Base-by-base conservation (phyloP, 148 eudicot genomes). In the Vaccinium myrtillus region DNA sequence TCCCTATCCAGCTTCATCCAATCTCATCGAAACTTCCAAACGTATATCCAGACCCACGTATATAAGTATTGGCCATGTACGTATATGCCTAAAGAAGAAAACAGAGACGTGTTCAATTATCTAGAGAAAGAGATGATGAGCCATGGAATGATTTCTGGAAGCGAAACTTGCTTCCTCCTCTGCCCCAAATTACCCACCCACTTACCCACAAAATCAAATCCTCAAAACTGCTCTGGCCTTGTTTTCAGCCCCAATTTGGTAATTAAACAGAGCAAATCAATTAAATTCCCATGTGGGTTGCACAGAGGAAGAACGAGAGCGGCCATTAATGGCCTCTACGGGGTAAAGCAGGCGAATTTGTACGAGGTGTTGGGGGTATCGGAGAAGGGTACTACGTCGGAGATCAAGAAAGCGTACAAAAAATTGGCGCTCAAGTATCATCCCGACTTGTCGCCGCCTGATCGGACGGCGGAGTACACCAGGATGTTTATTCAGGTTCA, bases 391-490 rank as follows among this genome's bases (percentile, higher is more conserved):
- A 75, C 87, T 8, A 13, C 88, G 69, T 39, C 86, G 19, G 98
- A 94, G 56, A 93, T 96, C 50, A 96, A 96, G 58, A 91, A 90
- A 18, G 98, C 98, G 70, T 96, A 96, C 87, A 94, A 92, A 85
- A 92, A 91, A 21, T 81, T 94, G 27, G 98, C 98, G 1, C 76
- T 93, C 3, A 91, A 90, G 76, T 94, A 94, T 87, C 98, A 96
- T 90, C 98, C 98, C n/a, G 98, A 96, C 56, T 0, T 96, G 12
- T 94, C 95, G 4, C 98, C 98, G 0, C 97, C 96, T 67, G 98
- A 82, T 77, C 90, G 86, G 86, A 90, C 89, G 21, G 87, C 88
- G 78, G 98, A 93, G 85, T 83, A 92, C n/a, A 93, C 97, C 4
- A 86, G 91, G 74, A 78, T 84, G 73, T 96, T 96, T 86, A 93